Base-by-base conservation (phyloP, 768 basidiomycete genomes). In the Pleurotus tuber-regium region DNA sequence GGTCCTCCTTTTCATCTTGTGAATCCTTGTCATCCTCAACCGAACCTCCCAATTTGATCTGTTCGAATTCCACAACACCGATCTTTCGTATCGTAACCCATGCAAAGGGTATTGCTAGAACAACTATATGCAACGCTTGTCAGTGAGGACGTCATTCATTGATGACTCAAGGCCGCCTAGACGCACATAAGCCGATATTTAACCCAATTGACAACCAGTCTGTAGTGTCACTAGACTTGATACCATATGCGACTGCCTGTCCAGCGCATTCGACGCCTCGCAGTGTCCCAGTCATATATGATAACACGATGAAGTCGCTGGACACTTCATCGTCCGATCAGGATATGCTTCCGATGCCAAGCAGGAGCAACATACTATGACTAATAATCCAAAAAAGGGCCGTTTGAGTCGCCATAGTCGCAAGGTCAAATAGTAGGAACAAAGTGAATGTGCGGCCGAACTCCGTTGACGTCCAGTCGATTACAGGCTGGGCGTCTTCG, bases 321-420 rank as follows among this genome's bases (percentile, higher is more conserved):
- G 67, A 68, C 67, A 68, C 66, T 67, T 23, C 3, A 25, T 26
- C n/a, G 18, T 24, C 28, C 28, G 11, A 26, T 43, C 36, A 7
- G 43, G 5, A 4, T 19, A 21, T 5, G 31, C 19, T 28, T 21
- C 28, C 2, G 19, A 18, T 43, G 33, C n/a, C 35, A 19, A 3
- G 33, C 18, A 41, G n/a, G 12, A 12, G 26, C 23, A 9, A 52
- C 63, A n/a, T 38, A 67, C 66, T 66, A 21, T 66, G 64, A 7
- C 56, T 54, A 35, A 68, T 64, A 30, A 68, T 64, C 65, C 66
- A 68, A 57, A 62, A 68, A 19, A 68, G 44, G 39, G 42, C 52
- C n/a, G 65, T 68, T 39, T 68, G 67, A 1, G 67, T 68, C 5
- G 65, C 66, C 66, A 68, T 66, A 24, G 67, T 66, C 21, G 60